Evolutionary conservation across 1,139 yeast genomes (phyloP), one percentile per base, ranked within the genome.

Genomic region (Chernovozyma aurita): DNA sequence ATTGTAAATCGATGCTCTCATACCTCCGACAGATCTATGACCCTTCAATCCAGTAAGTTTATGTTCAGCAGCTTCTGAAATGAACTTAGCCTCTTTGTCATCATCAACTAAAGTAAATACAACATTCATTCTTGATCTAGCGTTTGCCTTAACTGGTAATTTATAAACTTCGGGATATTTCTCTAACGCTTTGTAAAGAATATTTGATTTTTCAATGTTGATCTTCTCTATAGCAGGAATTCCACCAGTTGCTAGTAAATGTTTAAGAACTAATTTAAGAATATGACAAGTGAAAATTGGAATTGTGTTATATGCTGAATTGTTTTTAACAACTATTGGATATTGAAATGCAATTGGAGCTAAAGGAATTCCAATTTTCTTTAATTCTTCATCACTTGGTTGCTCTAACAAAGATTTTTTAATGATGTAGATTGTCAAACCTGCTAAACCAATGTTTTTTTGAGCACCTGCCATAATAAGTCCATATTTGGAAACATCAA

Each of bases 11-110:
- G 97, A 88, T 16, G 95, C 92, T 61, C 98, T 82, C 65, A 90
- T 84, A 28, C 98, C 98, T 33, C 97, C 97, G 33, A 92, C 97
- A 8, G 96, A 85, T 59, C 98, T 78, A 59, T 92, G 97, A 20
- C 98, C 98, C 64, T 90, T 87, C 51, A 92, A 71, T 3, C 97
- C 97, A 12, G 78, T 65, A 45, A 90, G 68, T 1, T 60, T 54
- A 16, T 65, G 68, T 28, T 56, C 68, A 30, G 63, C 74, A 18
- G 76, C 78, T 35, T 71, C 78, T 43, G 76, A 65, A 43, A 90
- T 55, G 61, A 90, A 90, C 44, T 72, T 65, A 3, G 72, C 71
- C 52, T 88, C 96, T 39, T 78, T 59, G 2, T 76, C 85, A 8
- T 63, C 69, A 27, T 70, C 76, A 27, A 77, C 75, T 34, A 87